These are phyloP conservation scores for Cladosporium sp. DNA, from an alignment of 2,329 filamentous ascomycete species.

Conservation along the genomic window DNA sequence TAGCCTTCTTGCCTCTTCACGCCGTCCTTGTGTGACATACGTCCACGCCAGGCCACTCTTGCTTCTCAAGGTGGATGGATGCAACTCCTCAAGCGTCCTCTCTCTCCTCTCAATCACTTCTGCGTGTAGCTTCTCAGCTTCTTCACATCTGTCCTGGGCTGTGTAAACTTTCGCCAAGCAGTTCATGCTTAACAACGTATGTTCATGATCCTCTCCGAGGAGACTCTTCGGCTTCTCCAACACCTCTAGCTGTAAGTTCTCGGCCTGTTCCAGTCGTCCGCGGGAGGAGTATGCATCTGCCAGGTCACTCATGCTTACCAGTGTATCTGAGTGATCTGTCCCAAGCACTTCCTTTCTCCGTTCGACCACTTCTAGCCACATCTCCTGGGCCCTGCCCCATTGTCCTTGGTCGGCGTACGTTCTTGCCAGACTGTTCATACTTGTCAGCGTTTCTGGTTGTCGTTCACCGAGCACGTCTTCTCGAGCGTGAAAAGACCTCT, in stretches of 20 bases:
- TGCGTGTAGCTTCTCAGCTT: conserved; percentile 18
- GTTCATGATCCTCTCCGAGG: conserved; percentile 19
- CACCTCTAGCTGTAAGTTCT: conserved; percentile 20
- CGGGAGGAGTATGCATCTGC: background rate
- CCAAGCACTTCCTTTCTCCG: conserved; percentile 18
- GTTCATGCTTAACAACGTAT: conserved; percentile 15
- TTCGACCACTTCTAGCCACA: conserved; percentile 17
- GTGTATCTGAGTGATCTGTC: conserved; percentile 20
- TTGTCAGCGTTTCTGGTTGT: conserved; percentile 21
- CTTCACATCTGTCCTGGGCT: conserved; percentile 15
- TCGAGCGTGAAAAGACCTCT: background rate
- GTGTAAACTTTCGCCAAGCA: conserved; percentile 20
- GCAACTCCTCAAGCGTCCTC: background rate
- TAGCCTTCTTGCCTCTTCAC: conserved; percentile 20
- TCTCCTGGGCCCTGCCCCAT: conserved; percentile 15
- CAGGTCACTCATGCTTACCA: conserved; percentile 17
- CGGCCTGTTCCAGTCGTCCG: conserved; percentile 14
- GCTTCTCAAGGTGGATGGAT: background rate
- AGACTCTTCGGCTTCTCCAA: conserved; percentile 15
- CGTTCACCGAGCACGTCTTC: conserved; percentile 17
- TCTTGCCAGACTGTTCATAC: conserved; percentile 18
- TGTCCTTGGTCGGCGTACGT: conserved; percentile 14
- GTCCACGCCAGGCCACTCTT: conserved; percentile 15
- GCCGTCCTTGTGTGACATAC: conserved; percentile 10
- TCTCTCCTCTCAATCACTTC: background rate